phyloP scores from a whole-genome alignment of 192 early-diverging fungal genomes.

The Geosiphon pyriformis region DNA sequence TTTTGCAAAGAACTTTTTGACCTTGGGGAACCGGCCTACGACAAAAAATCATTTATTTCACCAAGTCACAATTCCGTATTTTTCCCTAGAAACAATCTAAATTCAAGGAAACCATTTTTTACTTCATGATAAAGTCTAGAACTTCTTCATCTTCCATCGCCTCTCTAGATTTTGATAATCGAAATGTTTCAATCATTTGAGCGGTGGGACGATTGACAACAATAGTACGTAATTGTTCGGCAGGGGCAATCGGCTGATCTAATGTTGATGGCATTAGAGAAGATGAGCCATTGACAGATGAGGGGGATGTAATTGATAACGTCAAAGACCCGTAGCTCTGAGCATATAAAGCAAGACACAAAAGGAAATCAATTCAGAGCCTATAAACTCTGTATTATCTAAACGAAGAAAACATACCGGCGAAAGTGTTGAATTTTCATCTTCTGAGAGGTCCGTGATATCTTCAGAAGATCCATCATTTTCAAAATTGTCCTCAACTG shows the following conservation, averaged over 20 bases:
- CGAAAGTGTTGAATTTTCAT: background rate
- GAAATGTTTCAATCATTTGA: constrained; percentile 16
- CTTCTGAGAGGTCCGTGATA: background rate
- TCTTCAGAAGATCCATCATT: constrained; percentile 4
- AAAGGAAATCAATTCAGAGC: background rate
- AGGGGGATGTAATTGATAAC: background rate
- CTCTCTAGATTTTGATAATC: constrained; percentile 19
- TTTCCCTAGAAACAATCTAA: background rate
- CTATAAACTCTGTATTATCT: background rate
- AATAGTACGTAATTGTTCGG: constrained; percentile 8
- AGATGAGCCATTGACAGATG: background rate
- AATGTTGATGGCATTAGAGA: background rate
- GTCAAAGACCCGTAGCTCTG: background rate
- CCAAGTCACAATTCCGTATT: background rate
- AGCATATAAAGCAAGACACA: background rate
- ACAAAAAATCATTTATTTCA: background rate
- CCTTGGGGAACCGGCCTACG: constrained; percentile 64
- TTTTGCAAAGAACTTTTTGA: constrained; percentile 61
- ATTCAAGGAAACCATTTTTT: background rate
- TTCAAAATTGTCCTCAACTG: constrained; percentile 15
- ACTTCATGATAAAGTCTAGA: constrained; percentile 20
- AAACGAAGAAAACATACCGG: background rate
- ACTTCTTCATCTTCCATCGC: constrained; percentile 11
- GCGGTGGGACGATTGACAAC: constrained; percentile 19
- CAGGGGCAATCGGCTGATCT: constrained; percentile 17